phyloP scores from a whole-genome alignment of 345 rosid genomes.

The Gossypium arboreum region DNA sequence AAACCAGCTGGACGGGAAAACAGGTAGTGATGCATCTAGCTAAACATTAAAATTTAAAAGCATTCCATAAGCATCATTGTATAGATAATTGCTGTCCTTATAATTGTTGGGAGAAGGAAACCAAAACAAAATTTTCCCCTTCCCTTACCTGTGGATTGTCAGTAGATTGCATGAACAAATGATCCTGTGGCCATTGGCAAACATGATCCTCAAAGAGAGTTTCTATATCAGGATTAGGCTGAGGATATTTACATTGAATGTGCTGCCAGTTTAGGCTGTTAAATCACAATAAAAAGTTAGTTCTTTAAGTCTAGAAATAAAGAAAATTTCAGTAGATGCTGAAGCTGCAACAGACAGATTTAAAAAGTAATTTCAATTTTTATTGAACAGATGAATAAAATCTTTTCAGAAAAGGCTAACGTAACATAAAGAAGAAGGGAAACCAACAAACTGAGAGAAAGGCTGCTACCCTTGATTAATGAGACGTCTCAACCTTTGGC shows the following conservation, averaged over 20 bases:
- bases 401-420: neutral
- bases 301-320: conserved; percentile 11
- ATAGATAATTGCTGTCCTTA: neutral
- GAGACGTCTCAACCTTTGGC: conserved; percentile 33
- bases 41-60: conserved; percentile 19
- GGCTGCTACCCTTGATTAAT: conserved; percentile 44
- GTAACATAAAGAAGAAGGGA: neutral
- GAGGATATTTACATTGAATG: conserved; percentile 32
- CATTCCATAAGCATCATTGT: conserved; percentile 3
- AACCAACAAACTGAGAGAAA: neutral
- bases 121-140: neutral
- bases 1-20: conserved; percentile 14
- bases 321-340: neutral
- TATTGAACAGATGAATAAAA: neutral
- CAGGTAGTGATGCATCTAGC: conserved; percentile 26
- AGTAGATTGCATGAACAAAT: conserved; percentile 13
- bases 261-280: conserved; percentile 63
- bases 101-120: neutral
- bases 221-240: conserved; percentile 34
- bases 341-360: conserved; percentile 12
- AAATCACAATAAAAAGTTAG: conserved; percentile 16
- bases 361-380: neutral
- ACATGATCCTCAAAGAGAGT: conserved; percentile 47
- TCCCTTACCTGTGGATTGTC: conserved; percentile 27
- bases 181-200: conserved; percentile 24